These are phyloP conservation scores for Porodaedalea pini DNA, from an alignment of 1,284 basidiomycete genomes.

Conservation along the genomic window DNA sequence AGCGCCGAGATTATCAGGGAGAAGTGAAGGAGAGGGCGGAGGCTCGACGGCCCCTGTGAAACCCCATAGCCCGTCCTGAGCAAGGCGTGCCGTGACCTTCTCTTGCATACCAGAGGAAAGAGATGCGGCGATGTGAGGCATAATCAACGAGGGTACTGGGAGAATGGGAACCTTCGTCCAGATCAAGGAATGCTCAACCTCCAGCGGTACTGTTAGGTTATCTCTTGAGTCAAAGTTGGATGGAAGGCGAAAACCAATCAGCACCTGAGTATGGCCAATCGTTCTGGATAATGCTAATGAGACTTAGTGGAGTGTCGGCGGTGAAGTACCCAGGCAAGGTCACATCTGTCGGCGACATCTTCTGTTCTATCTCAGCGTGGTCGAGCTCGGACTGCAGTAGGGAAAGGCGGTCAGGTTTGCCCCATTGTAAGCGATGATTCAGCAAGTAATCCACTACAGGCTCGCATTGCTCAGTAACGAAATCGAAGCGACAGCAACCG, in stretches of 20 bases:
- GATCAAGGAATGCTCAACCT: conserved; percentile 70
- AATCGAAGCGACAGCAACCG: conserved; percentile 12
- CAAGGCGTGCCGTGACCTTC: conserved; percentile 37
- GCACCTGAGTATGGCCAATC: conserved; percentile 82
- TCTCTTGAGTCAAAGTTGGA: neutral
- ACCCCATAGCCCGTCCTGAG: conserved; percentile 73
- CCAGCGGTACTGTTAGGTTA: conserved; percentile 52
- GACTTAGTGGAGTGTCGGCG: conserved; percentile 50
- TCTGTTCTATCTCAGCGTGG: conserved; percentile 11
- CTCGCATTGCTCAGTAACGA: neutral
- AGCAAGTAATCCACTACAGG: conserved; percentile 60
- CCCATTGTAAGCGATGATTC: conserved; percentile 68
- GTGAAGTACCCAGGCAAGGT: conserved; percentile 49
- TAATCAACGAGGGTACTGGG: conserved; percentile 47
- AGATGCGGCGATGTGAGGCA: conserved; percentile 38
- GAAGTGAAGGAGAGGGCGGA: conserved; percentile 60
- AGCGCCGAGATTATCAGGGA: conserved; percentile 53
- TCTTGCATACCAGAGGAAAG: conserved; percentile 11
- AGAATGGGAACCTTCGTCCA: conserved; percentile 73
- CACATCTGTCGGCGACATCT: conserved; percentile 17
- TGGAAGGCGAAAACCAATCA: conserved; percentile 19
- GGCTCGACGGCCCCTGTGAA: conserved; percentile 58
- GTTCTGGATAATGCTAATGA: conserved; percentile 72
- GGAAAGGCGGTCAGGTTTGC: conserved; percentile 58
- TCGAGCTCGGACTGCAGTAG: conserved; percentile 46